Evolutionary conservation across 139 green algal species (phyloP), one percentile per base, ranked within the genome.

Genomic region (Asterochloris erici): DNA sequence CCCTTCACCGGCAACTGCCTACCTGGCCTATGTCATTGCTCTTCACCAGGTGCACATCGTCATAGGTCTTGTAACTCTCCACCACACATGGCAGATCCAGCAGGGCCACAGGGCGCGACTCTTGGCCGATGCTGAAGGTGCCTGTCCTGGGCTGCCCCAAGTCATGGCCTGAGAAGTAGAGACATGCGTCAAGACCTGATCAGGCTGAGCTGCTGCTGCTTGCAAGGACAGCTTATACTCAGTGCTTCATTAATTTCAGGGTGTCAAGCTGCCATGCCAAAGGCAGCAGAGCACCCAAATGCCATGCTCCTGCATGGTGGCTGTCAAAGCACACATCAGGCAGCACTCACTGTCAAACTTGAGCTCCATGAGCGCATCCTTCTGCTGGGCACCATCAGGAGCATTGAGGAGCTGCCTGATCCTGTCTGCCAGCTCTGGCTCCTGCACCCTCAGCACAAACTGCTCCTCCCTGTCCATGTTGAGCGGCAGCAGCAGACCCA

Each of bases 31-130:
- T 86, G 81, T 98, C 94, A 15, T 83, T 88, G 15, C 86, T 92
- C 80, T 98, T 98, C 21, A 98, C 93, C 61, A 98, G 88, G 87
- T 98, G 94, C n/a, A 90, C 86, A 63, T 98, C 95, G 77, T 98
- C 94, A 54, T 95, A 92, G 11, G 94, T 98, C 84, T 98, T 98
- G 90, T 94, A 98, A 26, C 89, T 91, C 85, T 98, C 96, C 61
- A 96, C 90, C 12, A 97, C 87, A 6, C 85, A 91, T 12, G 96
- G 96, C 26, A 98, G 87, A 82, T 96, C 90, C 28, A 95, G 89
- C 66, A 98, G 83, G 6, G 83, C 74, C 0, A 95, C 87, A 0
- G 85, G 84, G 79, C 93, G 92, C 17, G 64, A 11, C 38, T 88
- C 75, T 2, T 86, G 90, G n/a, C 91, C 88, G 54, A 96, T 79